Evolutionary conservation across 257 asterid genomes (phyloP), one percentile per base, ranked within the genome.

Genomic region (Rubia yunnanensis): DNA sequence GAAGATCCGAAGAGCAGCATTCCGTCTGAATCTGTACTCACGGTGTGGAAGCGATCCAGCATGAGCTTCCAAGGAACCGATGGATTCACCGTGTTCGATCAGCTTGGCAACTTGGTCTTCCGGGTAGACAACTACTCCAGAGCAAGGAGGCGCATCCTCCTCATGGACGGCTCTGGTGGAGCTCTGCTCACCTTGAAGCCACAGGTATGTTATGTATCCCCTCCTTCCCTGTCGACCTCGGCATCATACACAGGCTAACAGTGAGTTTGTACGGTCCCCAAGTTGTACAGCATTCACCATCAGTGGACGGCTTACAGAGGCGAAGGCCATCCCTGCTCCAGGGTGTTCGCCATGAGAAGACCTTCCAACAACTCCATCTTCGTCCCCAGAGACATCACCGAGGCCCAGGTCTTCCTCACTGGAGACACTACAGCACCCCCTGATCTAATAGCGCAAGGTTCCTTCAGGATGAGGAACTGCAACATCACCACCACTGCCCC

Each of bases 1-100:
- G 28, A 20, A 35, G 9, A 35, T 35, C 6, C 4, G 9, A 35
- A 35, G 39, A 35, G 39, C 39, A 35, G 39, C 39, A 35, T n/a
- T n/a, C n/a, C n/a, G n/a, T n/a, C n/a, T n/a, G n/a, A 9, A 9
- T 35, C 9, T 35, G 39, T 35, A 2, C 76, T 79, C 46, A 79
- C 84, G 0, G 80, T 76, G 11, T 79, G 81, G 84, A 79, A 79
- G 69, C 70, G 71, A 73, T 79, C 84, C 53, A 79, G 77, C 63
- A 72, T 79, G 74, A 76, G 76, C 70, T 79, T 79, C 49, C 81
- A 72, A 20, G 84, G 81, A 9, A 79, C 81, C 6, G 84, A 79
- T 60, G 84, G 84, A 10, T 79, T 79, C 66, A 76, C 78, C 20
- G 84, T 73, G 17, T 79, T 76, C 39, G 71, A 76, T 48, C 54